These are phyloP conservation scores for Xylaria acuta DNA, from an alignment of 495 filamentous ascomycete genomes.

Conservation along the genomic window DNA sequence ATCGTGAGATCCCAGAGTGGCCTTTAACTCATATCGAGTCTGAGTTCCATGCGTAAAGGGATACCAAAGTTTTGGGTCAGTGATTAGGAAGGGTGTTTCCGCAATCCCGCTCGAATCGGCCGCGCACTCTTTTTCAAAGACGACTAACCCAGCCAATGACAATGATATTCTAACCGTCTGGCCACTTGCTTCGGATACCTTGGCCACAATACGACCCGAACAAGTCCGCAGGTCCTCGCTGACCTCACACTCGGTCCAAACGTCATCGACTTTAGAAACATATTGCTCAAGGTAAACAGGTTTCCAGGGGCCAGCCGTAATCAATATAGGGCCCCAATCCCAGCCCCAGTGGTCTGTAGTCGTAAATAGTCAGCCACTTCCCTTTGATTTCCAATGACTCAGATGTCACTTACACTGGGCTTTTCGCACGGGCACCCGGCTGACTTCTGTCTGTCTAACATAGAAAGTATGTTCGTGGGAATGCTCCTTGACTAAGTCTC, in stretches of 20 bases:
- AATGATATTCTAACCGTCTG: constrained; percentile 44
- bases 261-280: constrained; percentile 56
- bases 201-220: constrained; percentile 49
- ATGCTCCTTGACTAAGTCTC: constrained; percentile 49
- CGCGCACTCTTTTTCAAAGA: constrained; percentile 62
- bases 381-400: background rate
- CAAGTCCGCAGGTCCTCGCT: constrained; percentile 49
- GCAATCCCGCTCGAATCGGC: constrained; percentile 42
- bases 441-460: constrained; percentile 54
- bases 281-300: constrained; percentile 68
- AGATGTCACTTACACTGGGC: constrained; percentile 46
- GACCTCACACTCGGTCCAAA: constrained; percentile 61
- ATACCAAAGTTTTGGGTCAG: constrained; percentile 73
- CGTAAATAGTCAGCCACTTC: constrained; percentile 31
- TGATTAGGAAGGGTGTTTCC: constrained; percentile 52
- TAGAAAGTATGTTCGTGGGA: constrained; percentile 53
- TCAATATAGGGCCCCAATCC: constrained; percentile 80
- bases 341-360: constrained; percentile 72
- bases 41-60: constrained; percentile 73
- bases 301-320: constrained; percentile 77
- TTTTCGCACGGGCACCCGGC: constrained; percentile 51
- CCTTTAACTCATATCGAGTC: constrained; percentile 66
- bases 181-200: constrained; percentile 52
- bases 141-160: constrained; percentile 47
- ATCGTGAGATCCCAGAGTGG: constrained; percentile 40